Evolutionary conservation across 345 rosid species (phyloP).

Genomic region (Hibiscus trionum): DNA sequence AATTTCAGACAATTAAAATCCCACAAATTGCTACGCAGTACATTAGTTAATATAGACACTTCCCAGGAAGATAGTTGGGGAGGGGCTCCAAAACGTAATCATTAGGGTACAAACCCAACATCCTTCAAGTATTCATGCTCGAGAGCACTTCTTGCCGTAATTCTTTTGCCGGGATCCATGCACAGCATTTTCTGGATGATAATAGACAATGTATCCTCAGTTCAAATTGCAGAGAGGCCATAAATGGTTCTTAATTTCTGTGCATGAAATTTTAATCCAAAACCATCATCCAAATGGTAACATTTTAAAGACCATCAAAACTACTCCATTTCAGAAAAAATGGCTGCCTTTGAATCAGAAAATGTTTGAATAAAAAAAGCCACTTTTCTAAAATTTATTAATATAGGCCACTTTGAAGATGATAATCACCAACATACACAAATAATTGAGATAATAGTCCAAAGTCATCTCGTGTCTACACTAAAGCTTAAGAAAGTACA

Average conservation of each 20-base stretch:
- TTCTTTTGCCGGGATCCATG: constrained; percentile 86
- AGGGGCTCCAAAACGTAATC: not conserved
- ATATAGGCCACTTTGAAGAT: not conserved
- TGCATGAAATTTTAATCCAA: not conserved
- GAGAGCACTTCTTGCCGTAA: constrained; percentile 78
- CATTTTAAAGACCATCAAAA: not conserved
- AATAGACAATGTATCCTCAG: constrained; percentile 13
- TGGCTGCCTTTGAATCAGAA: not conserved
- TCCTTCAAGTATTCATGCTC: constrained; percentile 98
- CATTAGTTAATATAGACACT: constrained; percentile 16
- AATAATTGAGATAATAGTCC: not conserved
- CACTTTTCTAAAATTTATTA: not conserved
- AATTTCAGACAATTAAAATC: constrained; percentile 17
- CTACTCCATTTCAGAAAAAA: not conserved
- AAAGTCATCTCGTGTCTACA: not conserved
- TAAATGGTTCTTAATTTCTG: not conserved
- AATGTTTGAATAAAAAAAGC: not conserved
- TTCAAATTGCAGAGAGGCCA: constrained; percentile 7
- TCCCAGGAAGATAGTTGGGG: constrained; percentile 3
- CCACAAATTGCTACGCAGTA: constrained; percentile 9
- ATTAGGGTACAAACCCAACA: constrained; percentile 45
- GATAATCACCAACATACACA: not conserved
- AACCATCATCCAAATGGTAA: not conserved
- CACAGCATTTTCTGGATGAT: constrained; percentile 74
- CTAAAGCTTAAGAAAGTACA: not conserved